Percentiles rank a stretch among this genome's conserved stretches.
These are phyloP conservation scores for Geotrichum siamense DNA, from an alignment of 1,139 yeast genomes.

Conservation along the genomic window DNA sequence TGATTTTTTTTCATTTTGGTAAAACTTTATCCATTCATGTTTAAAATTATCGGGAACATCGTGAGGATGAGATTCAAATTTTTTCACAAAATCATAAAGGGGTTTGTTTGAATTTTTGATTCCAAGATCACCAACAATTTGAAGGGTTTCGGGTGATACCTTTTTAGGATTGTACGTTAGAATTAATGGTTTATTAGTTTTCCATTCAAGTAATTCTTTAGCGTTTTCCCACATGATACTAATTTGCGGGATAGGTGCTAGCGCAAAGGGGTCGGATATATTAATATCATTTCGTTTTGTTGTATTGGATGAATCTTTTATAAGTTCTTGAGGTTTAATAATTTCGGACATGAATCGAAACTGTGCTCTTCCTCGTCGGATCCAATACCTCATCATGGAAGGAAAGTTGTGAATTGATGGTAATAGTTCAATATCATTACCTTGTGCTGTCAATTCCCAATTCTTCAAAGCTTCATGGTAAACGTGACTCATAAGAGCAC, in stretches of 20 bases:
- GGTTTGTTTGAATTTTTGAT: not conserved
- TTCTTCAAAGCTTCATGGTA: conserved; percentile 16
- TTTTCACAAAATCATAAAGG: not conserved
- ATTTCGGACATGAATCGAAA: conserved; percentile 9
- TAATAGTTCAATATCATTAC: not conserved
- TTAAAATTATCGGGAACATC: conserved; percentile 7
- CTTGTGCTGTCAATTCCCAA: not conserved
- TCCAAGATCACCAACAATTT: not conserved
- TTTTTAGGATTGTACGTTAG: conserved; percentile 3
- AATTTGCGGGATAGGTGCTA: not conserved
- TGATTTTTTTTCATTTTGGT: not conserved
- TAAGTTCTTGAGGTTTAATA: not conserved
- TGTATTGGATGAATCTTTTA: not conserved
- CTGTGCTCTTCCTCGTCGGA: conserved; percentile 15
- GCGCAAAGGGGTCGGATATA: conserved; percentile 11
- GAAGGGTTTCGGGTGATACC: not conserved
- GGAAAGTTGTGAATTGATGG: conserved; percentile 4
- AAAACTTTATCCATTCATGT: conserved; percentile 11
- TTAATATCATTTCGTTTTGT: too few relatives aligned
- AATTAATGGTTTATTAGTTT: not conserved
- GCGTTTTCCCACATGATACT: conserved; percentile 8
- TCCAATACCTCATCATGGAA: conserved; percentile 8
- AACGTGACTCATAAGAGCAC: conserved; percentile 18
- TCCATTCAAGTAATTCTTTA: conserved; percentile 9
- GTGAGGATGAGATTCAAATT: conserved; percentile 5